Percentiles rank a stretch among this genome's conserved stretches.
These are phyloP conservation scores for Euphorbia lathyris DNA, from an alignment of 345 rosid species.

Conservation along the genomic window DNA sequence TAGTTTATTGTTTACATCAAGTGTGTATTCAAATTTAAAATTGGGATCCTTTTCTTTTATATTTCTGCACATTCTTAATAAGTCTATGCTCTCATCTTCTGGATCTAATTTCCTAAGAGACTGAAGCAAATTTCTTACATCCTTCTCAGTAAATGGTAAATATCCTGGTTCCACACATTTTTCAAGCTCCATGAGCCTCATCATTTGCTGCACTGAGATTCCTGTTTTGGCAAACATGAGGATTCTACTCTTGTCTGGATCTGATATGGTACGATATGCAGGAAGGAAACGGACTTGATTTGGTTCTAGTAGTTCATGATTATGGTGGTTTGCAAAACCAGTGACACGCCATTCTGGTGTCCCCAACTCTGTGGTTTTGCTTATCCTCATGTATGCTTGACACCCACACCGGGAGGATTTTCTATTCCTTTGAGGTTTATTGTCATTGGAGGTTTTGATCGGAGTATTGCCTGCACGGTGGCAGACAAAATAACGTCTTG, in stretches of 20 bases:
- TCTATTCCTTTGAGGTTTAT: constrained; percentile 83
- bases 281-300: constrained; percentile 97
- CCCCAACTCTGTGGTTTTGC: constrained; percentile 72
- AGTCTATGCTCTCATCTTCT: constrained; percentile 85
- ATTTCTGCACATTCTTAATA: constrained; percentile 82
- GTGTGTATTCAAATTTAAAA: constrained; percentile 76
- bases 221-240: constrained; percentile 98
- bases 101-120: constrained; percentile 79
- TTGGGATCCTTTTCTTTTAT: constrained; percentile 89
- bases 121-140: constrained; percentile 94
- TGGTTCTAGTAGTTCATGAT: constrained; percentile 83
- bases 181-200: constrained; percentile 98
- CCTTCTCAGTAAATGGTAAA: constrained; percentile 92
- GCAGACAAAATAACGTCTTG: constrained; percentile 93
- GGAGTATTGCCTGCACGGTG: constrained; percentile 99
- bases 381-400: constrained; percentile 83
- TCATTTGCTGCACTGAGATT: constrained; percentile 97
- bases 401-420: constrained; percentile 95
- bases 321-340: constrained; percentile 85
- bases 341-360: constrained; percentile 89
- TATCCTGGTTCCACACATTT: constrained; percentile 95
- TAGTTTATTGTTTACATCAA: constrained; percentile 59
- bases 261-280: constrained; percentile 89
- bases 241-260: constrained; percentile 80
- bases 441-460: constrained; percentile 53